These are phyloP conservation scores for Fusarium sp. DNA, from an alignment of 2,329 filamentous ascomycete species.

Conservation along the genomic window DNA sequence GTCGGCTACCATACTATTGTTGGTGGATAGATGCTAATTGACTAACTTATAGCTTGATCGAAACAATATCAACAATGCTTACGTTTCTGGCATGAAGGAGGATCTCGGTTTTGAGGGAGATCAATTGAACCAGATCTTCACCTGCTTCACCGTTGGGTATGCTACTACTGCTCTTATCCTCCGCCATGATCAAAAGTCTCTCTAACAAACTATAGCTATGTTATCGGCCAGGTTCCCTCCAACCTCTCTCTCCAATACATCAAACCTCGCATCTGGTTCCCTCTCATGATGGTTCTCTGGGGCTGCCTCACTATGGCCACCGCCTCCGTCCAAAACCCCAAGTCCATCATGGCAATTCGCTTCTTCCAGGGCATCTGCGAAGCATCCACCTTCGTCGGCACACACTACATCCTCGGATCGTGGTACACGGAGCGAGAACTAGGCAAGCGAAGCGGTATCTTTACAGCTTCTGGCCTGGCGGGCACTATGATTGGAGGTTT, in stretches of 20 bases:
- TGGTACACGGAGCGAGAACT: conserved; percentile 74
- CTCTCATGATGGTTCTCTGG: conserved; percentile 74
- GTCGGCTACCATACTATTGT: conserved; percentile 28
- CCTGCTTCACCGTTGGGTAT: conserved; percentile 56
- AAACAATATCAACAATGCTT: conserved; percentile 57
- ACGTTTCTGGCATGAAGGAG: conserved; percentile 62
- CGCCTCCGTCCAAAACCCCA: conserved; percentile 55
- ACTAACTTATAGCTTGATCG: conserved; percentile 52
- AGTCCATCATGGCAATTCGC: conserved; percentile 56
- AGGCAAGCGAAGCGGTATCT: conserved; percentile 73
- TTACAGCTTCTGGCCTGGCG: conserved; percentile 70
- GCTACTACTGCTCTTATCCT: not conserved
- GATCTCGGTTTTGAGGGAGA: conserved; percentile 62
- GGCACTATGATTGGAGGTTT: conserved; percentile 67
- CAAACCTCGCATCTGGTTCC: conserved; percentile 73
- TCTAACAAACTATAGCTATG: conserved; percentile 49
- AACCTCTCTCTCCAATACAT: conserved; percentile 74
- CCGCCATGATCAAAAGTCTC: no score
- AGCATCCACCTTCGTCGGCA: conserved; percentile 58
- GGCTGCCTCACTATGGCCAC: conserved; percentile 71
- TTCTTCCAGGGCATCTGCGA: conserved; percentile 58
- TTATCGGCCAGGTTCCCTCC: conserved; percentile 71
- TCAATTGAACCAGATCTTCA: conserved; percentile 56
- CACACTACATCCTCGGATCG: conserved; percentile 60
- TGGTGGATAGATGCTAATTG: not conserved